These are phyloP conservation scores for Rosa multiflora DNA, from an alignment of 306 rosid genomes.

Conservation along the genomic window DNA sequence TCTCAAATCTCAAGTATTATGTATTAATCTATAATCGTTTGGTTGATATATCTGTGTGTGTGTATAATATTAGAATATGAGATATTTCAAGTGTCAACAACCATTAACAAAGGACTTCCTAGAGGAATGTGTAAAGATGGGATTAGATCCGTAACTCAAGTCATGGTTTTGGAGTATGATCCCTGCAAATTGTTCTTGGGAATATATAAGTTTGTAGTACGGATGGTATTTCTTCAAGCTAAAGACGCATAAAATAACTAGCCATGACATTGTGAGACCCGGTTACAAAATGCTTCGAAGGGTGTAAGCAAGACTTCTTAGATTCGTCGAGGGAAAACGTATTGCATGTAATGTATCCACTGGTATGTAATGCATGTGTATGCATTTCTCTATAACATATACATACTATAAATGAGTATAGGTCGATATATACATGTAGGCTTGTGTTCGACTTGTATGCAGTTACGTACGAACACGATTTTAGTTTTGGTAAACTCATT, in stretches of 20 bases:
- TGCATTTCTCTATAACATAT: too few species aligned
- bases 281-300: neutral
- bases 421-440: too few species aligned
- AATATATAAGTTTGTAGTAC: neutral
- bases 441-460: too few species aligned
- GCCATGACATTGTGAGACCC: neutral
- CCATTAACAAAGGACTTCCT: neutral
- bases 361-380: too few species aligned
- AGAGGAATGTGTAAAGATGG: neutral
- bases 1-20: neutral
- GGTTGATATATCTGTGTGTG: neutral
- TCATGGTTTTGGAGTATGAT: conserved; percentile 5
- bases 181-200: neutral
- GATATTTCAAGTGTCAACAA: neutral
- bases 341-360: too few species aligned
- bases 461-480: too few species aligned
- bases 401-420: too few species aligned
- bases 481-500: too few species aligned
- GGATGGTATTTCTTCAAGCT: neutral
- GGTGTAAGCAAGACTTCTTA: neutral
- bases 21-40: too few species aligned
- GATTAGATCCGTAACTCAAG: neutral
- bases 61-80: neutral
- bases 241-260: neutral
- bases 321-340: neutral